Evolutionary conservation across 306 rosid species (phyloP).

Genomic region (Quercus berberidifolia): DNA sequence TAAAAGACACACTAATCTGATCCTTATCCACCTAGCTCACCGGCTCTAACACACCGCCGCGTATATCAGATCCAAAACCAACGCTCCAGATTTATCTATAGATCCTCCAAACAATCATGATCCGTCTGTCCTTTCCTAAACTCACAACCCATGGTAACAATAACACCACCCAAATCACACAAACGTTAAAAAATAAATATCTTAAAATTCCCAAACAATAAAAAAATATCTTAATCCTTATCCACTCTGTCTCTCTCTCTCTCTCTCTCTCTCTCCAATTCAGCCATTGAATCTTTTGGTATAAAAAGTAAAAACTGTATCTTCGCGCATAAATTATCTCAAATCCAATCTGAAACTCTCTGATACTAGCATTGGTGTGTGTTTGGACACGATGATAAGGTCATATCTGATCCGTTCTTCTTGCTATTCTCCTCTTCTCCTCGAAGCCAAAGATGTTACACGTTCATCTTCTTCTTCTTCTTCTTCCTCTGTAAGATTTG

Average conservation of each 20-base stretch:
- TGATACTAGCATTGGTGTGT: not conserved
- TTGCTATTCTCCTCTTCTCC: constrained; percentile 33
- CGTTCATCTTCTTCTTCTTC: constrained; percentile 15
- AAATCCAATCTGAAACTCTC: not conserved
- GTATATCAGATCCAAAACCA: not conserved
- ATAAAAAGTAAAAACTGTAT: not conserved
- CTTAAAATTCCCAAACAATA: not conserved
- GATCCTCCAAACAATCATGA: not conserved
- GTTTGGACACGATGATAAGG: constrained; percentile 36
- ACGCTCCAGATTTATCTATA: not conserved
- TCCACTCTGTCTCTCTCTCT: not conserved
- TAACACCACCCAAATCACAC: not conserved
- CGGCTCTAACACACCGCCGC: not conserved
- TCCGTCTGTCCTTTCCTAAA: not conserved
- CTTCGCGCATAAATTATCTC: not conserved
- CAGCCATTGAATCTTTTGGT: too few species aligned
- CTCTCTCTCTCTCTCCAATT: too few species aligned
- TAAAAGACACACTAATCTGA: not conserved
- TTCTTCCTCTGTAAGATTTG: constrained; percentile 8
- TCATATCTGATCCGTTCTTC: constrained; percentile 47
- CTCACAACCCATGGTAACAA: not conserved
- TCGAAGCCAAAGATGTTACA: constrained; percentile 32
- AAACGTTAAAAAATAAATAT: not conserved
- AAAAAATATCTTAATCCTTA: not conserved
- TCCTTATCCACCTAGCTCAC: not conserved